These are phyloP conservation scores for Hymenoscyphus linearis DNA, from an alignment of 2,329 filamentous ascomycete genomes.

Conservation along the genomic window DNA sequence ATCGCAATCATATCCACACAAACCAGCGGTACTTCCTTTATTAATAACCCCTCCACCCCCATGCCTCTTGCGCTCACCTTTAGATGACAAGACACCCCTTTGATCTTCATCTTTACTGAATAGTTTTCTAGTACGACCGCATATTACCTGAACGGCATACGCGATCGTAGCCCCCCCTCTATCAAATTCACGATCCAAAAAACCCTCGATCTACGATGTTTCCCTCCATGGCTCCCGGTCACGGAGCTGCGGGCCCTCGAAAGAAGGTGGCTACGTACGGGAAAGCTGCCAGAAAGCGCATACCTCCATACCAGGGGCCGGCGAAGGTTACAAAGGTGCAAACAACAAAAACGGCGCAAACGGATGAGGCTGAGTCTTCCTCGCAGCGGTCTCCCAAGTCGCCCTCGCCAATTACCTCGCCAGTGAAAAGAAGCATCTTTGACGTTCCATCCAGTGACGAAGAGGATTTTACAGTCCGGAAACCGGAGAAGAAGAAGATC, in stretches of 20 bases:
- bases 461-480: constrained; percentile 11
- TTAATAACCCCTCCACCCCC: neutral
- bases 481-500: constrained; percentile 15
- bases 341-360: neutral
- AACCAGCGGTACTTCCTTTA: neutral
- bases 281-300: constrained; percentile 27
- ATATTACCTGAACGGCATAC: neutral
- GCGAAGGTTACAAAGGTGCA: neutral
- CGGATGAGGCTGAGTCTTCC: neutral
- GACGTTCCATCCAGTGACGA: constrained; percentile 14
- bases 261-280: constrained; percentile 33
- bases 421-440: neutral
- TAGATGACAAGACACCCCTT: neutral
- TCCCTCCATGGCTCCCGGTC: constrained; percentile 27
- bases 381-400: neutral
- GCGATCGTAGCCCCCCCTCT: neutral
- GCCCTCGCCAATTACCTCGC: neutral
- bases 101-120: neutral
- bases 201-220: neutral
- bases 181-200: neutral
- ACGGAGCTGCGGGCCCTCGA: constrained; percentile 20
- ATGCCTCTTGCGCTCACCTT: neutral
- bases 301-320: constrained; percentile 23
- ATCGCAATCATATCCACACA: neutral
- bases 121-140: neutral